phyloP scores from a whole-genome alignment of 345 rosid species.

The Reutealis trisperma region DNA sequence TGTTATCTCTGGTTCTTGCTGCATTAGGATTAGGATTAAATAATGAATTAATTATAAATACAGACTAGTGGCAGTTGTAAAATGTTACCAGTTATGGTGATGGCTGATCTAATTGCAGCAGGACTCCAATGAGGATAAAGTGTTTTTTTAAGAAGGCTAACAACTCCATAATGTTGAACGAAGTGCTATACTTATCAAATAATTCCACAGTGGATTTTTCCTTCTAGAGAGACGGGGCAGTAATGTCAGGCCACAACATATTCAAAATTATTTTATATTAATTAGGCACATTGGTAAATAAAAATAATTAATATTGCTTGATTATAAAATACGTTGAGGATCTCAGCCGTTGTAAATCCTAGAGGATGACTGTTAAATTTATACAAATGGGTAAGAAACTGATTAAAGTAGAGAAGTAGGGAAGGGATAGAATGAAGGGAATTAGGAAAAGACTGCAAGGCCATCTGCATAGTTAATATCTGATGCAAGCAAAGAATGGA shows the following conservation, averaged over 20 bases:
- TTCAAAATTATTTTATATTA: no score
- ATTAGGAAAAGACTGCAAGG: slow-evolving; percentile 38
- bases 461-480: slow-evolving; percentile 59
- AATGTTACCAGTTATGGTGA: slow-evolving; percentile 55
- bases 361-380: slow-evolving; percentile 43
- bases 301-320: not conserved
- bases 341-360: slow-evolving; percentile 56
- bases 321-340: slow-evolving; percentile 48
- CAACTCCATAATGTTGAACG: slow-evolving; percentile 31
- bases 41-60: not conserved
- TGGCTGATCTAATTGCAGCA: slow-evolving; percentile 62
- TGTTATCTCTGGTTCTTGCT: slow-evolving; percentile 67
- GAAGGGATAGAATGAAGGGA: not conserved
- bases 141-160: slow-evolving; percentile 50
- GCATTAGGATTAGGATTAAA: not conserved
- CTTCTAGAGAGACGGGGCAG: slow-evolving; percentile 68
- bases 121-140: slow-evolving; percentile 54
- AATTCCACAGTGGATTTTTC: not conserved
- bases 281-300: no score
- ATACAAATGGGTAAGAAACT: not conserved
- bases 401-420: not conserved
- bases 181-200: not conserved
- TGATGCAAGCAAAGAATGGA: slow-evolving; percentile 66
- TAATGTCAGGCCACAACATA: slow-evolving; percentile 60
- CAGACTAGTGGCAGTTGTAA: not conserved